Evolutionary conservation across 2,329 filamentous ascomycete species (phyloP).

Genomic region (Zalaria obscura): DNA sequence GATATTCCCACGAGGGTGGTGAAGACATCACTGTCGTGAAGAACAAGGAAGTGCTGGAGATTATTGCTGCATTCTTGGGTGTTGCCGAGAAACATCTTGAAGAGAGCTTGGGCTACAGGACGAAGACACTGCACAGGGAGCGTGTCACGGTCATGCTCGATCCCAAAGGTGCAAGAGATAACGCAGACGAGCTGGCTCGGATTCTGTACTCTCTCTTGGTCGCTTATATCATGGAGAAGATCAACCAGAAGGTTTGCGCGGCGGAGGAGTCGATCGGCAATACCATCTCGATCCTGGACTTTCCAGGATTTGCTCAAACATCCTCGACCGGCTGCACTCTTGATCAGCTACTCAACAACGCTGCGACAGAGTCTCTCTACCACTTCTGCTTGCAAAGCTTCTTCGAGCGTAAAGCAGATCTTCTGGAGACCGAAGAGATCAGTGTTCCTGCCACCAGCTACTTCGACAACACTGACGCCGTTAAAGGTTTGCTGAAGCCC

Average conservation of each 20-base stretch:
- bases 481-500: conserved; percentile 78
- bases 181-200: conserved; percentile 85
- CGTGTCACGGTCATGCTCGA: conserved; percentile 98
- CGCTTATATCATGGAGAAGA: conserved; percentile 81
- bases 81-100: conserved; percentile 71
- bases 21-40: conserved; percentile 75
- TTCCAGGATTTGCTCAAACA: conserved; percentile 84
- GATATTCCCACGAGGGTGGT: conserved; percentile 88
- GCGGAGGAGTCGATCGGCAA: conserved; percentile 80
- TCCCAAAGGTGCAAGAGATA: conserved; percentile 72
- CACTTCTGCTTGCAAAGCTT: conserved; percentile 91
- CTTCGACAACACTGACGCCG: conserved; percentile 93
- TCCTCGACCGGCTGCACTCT: conserved; percentile 70
- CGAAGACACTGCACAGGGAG: conserved; percentile 89
- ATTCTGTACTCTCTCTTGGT: conserved; percentile 90
- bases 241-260: conserved; percentile 82
- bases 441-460: conserved; percentile 83
- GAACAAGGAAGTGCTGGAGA: conserved; percentile 79
- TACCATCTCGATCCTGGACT: conserved; percentile 89
- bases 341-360: conserved; percentile 89
- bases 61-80: conserved; percentile 88
- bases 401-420: conserved; percentile 85
- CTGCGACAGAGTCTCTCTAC: conserved; percentile 81
- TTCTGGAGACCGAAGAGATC: conserved; percentile 89
- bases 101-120: conserved; percentile 83